Percentiles rank a stretch among this genome's conserved stretches.
Evolutionary conservation across 306 rosid genomes (phyloP).

Genomic region (Quillaja saponaria): DNA sequence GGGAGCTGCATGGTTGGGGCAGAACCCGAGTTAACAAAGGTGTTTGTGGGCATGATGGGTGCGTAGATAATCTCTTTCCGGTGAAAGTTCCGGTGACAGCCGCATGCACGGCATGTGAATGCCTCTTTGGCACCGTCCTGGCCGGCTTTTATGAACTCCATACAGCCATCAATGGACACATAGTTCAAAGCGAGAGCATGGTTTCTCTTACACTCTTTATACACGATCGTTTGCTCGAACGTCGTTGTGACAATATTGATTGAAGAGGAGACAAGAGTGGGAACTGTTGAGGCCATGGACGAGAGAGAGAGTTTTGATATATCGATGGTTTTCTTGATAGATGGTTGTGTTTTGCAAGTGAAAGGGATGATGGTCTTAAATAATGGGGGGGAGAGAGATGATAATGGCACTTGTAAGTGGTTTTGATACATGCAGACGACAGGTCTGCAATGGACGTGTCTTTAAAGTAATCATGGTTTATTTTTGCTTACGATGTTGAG

Average conservation of each 20-base stretch:
- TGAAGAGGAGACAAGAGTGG: not conserved
- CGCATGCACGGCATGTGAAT: slow-evolving; percentile 17
- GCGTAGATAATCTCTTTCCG: not conserved
- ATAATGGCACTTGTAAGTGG: not conserved
- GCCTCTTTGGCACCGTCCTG: not conserved
- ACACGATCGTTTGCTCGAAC: slow-evolving; percentile 12
- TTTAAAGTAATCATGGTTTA: not conserved
- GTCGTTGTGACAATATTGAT: not conserved
- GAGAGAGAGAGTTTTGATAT: not conserved
- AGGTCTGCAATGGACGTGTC: slow-evolving; percentile 2
- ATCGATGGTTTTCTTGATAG: no score
- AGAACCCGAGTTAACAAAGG: not conserved
- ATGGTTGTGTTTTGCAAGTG: not conserved
- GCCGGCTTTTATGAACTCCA: not conserved
- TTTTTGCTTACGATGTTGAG: no score
- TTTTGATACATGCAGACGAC: not conserved
- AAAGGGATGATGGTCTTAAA: not conserved
- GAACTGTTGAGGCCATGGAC: not conserved
- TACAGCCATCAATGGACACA: slow-evolving; percentile 17
- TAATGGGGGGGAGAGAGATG: not conserved
- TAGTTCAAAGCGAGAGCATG: slow-evolving; percentile 17
- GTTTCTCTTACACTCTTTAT: slow-evolving; percentile 23
- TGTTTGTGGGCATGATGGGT: not conserved
- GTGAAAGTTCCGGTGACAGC: slow-evolving; percentile 30
- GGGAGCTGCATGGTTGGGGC: not conserved